A percentile compares a stretch with the other conserved stretches of the same genome.
These are phyloP conservation scores for Aspergillus persii DNA, from an alignment of 2,329 filamentous ascomycete species.

Conservation along the genomic window DNA sequence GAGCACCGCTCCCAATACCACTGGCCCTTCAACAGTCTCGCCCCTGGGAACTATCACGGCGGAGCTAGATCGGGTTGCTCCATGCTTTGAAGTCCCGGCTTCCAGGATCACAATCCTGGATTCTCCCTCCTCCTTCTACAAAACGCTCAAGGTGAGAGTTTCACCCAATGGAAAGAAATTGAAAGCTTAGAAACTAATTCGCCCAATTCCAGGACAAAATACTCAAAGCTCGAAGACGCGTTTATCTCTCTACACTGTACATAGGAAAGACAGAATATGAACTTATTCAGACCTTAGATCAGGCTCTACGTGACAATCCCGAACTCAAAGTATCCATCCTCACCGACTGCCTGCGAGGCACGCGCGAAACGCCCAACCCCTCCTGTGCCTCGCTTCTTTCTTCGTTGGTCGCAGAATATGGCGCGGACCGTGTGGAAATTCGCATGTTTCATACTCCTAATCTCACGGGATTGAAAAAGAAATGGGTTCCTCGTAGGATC, in stretches of 20 bases:
- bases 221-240: constrained; percentile 68
- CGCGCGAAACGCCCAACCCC: constrained; percentile 79
- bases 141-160: constrained; percentile 72
- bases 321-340: constrained; percentile 80
- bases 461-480: constrained; percentile 80
- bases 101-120: constrained; percentile 77
- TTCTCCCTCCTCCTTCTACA: constrained; percentile 86
- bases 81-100: constrained; percentile 82
- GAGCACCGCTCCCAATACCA: constrained; percentile 21
- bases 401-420: constrained; percentile 80
- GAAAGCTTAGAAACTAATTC: background rate
- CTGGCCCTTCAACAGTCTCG: constrained; percentile 31
- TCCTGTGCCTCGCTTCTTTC: constrained; percentile 87
- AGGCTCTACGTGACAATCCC: constrained; percentile 71
- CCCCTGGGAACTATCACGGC: constrained; percentile 60
- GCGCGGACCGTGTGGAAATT: constrained; percentile 78
- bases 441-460: constrained; percentile 99
- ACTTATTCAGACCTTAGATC: constrained; percentile 73
- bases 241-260: constrained; percentile 95
- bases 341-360: constrained; percentile 87
- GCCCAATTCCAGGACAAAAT: constrained; percentile 66
- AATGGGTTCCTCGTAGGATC: constrained; percentile 79
- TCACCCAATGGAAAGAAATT: background rate
- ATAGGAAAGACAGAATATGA: constrained; percentile 93
- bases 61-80: constrained; percentile 84